Evolutionary conservation across 768 basidiomycete species (phyloP), one percentile per base, ranked within the genome.

Genomic region (Kwoniella shandongensis): DNA sequence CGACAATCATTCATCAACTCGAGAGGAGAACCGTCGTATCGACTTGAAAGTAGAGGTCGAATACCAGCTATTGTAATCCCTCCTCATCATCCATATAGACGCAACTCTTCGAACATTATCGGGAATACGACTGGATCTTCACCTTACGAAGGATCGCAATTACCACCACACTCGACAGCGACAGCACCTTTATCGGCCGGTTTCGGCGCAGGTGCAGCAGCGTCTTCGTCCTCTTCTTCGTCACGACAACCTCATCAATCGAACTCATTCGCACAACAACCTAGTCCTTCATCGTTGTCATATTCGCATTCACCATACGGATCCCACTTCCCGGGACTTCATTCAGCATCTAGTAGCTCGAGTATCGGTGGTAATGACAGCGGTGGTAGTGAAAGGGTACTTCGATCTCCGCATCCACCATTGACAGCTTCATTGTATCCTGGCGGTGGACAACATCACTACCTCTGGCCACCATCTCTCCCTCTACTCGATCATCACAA

Each of bases 361-460:
- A 54, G 45, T 42, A 27, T 40, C 30, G 38, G 30, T n/a, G n/a
- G n/a, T n/a, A n/a, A n/a, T n/a, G n/a, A n/a, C n/a, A n/a, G n/a
- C n/a, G n/a, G n/a, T n/a, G n/a, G n/a, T n/a, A n/a, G n/a, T 15
- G 49, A 61, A 42, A 51, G 59, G 23, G 39, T 50, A 29, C 39
- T 61, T 2, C 59, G 59, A 20, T 61, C 59, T 39, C 59, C 59
- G 12, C 54, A 61, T 61, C 59, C 59, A 26, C 54, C 59, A 15
- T 48, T 61, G 5, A 55, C 59, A 4, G 59, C 59, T 44, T 35
- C 40, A 18, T 10, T 55, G 7, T 41, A 42, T 17, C 41, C 38
- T 4, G 25, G 39, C 26, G 45, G 20, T 20, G 44, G 26, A 5
- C 51, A 54, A 35, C 20, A 25, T n/a, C 47, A 58, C 23, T n/a